A percentile compares a stretch with the other conserved stretches of the same genome.
Conservation (phyloP, 139 green algal species). For the Medakamo hakoo region DNA sequence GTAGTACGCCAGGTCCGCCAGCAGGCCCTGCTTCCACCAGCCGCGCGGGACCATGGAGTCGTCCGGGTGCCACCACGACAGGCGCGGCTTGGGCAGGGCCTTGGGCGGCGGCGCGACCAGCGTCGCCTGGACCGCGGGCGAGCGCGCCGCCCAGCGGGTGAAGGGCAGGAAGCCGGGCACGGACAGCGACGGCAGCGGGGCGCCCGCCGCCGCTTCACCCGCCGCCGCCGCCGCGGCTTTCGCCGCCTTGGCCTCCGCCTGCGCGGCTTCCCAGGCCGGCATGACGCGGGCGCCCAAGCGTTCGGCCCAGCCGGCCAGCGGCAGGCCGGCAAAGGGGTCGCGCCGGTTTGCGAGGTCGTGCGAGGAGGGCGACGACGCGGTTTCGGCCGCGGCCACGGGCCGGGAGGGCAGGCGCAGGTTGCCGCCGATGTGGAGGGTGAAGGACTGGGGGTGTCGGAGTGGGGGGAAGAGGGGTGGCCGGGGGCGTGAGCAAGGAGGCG, state of each 20-base stretch:
- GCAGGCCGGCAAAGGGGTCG: constrained; percentile 18
- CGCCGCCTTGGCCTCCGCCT: constrained; percentile 4
- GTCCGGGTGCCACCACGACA: constrained; percentile 26
- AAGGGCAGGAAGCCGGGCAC: constrained; percentile 18
- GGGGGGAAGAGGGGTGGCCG: neutral
- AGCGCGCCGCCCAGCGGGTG: constrained; percentile 10
- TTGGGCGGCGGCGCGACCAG: constrained; percentile 12
- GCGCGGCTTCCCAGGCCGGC: constrained; percentile 9
- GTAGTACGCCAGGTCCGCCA: constrained; percentile 21
- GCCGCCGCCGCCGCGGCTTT: constrained; percentile 1
- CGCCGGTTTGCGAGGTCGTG: neutral
- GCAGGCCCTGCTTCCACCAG: constrained; percentile 17
- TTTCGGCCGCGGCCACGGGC: neutral
- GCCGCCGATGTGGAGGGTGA: constrained; percentile 18
- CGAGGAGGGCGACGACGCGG: neutral
- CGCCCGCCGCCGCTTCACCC: neutral
- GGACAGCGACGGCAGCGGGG: neutral
- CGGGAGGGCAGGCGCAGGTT: constrained; percentile 11
- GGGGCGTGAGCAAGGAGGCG: too few relatives aligned
- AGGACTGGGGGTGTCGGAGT: constrained; percentile 11
- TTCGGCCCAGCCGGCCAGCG: constrained; percentile 11
- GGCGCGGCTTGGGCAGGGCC: constrained; percentile 9
- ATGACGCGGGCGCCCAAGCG: constrained; percentile 10
- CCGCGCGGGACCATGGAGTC: constrained; percentile 26
- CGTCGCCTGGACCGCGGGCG: constrained; percentile 7